Percentiles rank a stretch among this genome's conserved stretches.
These are phyloP conservation scores for Globisporangium emineosum DNA, from an alignment of 352 stramenopile genomes.

Conservation along the genomic window DNA sequence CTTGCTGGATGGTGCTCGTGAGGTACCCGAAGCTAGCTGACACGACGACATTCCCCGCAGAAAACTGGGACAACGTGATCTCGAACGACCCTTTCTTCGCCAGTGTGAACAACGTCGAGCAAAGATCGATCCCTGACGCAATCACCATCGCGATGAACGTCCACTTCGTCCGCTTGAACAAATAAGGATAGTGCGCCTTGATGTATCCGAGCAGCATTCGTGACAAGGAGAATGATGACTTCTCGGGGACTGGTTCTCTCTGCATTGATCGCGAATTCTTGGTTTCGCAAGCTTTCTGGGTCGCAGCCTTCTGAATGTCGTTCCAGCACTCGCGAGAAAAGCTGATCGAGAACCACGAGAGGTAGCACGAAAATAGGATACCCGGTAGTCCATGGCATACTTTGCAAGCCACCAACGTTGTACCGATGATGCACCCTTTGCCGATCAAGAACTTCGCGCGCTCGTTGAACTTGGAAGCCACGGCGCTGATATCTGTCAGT, in stretches of 20 bases:
- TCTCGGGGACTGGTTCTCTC: neutral
- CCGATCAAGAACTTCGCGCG: conserved; percentile 30
- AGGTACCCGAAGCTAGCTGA: conserved; percentile 63
- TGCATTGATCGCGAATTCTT: neutral
- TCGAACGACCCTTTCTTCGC: conserved; percentile 38
- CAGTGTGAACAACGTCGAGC: conserved; percentile 51
- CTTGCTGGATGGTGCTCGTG: conserved; percentile 58
- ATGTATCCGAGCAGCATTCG: conserved; percentile 27
- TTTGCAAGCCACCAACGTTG: conserved; percentile 47
- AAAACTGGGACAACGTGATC: conserved; percentile 73
- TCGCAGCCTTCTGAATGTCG: conserved; percentile 41
- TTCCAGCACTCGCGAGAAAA: conserved; percentile 75
- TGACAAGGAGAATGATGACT: conserved; percentile 13
- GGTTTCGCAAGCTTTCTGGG: neutral
- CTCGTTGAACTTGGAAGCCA: conserved; percentile 31
- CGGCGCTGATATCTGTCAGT: conserved; percentile 39
- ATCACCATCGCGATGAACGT: conserved; percentile 75
- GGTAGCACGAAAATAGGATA: conserved; percentile 48
- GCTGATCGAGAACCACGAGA: conserved; percentile 67
- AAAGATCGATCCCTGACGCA: conserved; percentile 62
- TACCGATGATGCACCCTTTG: conserved; percentile 35
- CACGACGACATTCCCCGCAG: conserved; percentile 64
- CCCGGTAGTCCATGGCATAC: conserved; percentile 39
- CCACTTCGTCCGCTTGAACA: conserved; percentile 78
- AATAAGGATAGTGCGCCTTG: conserved; percentile 35